These are phyloP conservation scores for Podaxis mareebaensis DNA, from an alignment of 768 basidiomycete species.

Conservation along the genomic window DNA sequence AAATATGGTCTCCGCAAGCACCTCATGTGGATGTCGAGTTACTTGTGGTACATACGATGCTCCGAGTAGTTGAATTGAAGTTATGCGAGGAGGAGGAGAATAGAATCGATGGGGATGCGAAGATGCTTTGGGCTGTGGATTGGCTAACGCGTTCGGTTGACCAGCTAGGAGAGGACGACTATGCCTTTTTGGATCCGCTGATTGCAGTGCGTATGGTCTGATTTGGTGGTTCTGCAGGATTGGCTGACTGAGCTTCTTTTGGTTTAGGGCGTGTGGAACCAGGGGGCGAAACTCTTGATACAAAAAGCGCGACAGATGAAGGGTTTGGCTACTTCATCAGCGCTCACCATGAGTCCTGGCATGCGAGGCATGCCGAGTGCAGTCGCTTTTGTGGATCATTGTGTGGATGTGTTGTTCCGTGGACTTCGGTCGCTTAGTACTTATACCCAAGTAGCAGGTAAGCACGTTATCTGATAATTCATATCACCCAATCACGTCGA, in stretches of 20 bases:
- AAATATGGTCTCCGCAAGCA: slow-evolving; percentile 31
- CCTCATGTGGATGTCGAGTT: slow-evolving; percentile 42
- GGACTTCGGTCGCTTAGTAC: slow-evolving; percentile 13
- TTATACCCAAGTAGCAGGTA: slow-evolving; percentile 15
- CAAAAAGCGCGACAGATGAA: slow-evolving; percentile 62
- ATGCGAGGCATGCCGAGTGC: slow-evolving; percentile 8
- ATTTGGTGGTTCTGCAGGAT: neutral
- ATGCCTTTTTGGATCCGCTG: slow-evolving; percentile 54
- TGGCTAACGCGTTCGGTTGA: slow-evolving; percentile 45
- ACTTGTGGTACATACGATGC: slow-evolving; percentile 49
- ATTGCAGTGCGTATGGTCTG: slow-evolving; percentile 42
- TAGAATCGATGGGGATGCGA: slow-evolving; percentile 17
- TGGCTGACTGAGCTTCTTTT: neutral
- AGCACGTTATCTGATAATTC: slow-evolving; percentile 2
- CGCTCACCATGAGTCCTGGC: neutral
- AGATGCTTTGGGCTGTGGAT: slow-evolving; percentile 44
- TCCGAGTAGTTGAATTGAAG: slow-evolving; percentile 48
- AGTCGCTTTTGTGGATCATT: slow-evolving; percentile 11
- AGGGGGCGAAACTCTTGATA: slow-evolving; percentile 49
- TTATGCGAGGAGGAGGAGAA: slow-evolving; percentile 7
- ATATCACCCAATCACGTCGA: neutral
- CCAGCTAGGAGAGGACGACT: slow-evolving; percentile 50
- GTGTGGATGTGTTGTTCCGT: slow-evolving; percentile 13
- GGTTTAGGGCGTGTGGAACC: slow-evolving; percentile 13
- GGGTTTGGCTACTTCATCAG: neutral